Conservation (phyloP, 345 rosid genomes). For the Melastoma malabathricum region DNA sequence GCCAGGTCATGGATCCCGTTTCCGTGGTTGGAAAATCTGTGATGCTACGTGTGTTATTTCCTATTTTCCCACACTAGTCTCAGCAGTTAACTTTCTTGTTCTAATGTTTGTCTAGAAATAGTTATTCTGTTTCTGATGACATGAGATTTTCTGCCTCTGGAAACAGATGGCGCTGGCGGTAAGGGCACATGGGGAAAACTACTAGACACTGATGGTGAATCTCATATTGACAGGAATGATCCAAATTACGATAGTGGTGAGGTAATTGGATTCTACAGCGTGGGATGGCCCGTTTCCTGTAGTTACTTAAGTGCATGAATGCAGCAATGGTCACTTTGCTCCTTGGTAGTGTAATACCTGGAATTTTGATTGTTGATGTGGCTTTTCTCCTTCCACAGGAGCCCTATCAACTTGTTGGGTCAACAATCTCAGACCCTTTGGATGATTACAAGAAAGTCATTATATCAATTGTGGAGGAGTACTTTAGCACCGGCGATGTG, state of each 20-base stretch:
- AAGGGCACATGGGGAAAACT: conserved; percentile 98
- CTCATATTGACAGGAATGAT: conserved; percentile 69
- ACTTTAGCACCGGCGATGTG: conserved; percentile 84
- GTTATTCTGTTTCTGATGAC: too few species aligned
- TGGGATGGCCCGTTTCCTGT: too few species aligned
- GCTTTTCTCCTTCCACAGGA: conserved; percentile 32
- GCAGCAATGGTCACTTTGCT: too few species aligned
- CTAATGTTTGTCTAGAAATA: too few species aligned
- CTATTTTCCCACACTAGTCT: too few species aligned
- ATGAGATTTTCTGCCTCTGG: background rate
- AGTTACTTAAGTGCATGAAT: too few species aligned
- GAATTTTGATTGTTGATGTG: conserved; percentile 2
- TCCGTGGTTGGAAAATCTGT: too few species aligned
- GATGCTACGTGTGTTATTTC: too few species aligned
- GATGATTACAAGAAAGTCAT: conserved; percentile 92
- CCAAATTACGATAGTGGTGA: conserved; percentile 99
- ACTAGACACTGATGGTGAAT: conserved; percentile 67
- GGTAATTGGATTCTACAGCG: conserved; percentile 22
- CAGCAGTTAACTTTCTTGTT: too few species aligned
- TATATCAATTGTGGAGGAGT: conserved; percentile 71
- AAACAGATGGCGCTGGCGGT: conserved; percentile 88
- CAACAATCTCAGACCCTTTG: conserved; percentile 75
- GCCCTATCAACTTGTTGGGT: conserved; percentile 74
- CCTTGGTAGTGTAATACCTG: background rate
- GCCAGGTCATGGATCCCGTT: too few species aligned